Evolutionary conservation across 2,329 filamentous ascomycete species (phyloP), one percentile per base, ranked within the genome.

Genomic region (Pseudogymnoascus sp.): DNA sequence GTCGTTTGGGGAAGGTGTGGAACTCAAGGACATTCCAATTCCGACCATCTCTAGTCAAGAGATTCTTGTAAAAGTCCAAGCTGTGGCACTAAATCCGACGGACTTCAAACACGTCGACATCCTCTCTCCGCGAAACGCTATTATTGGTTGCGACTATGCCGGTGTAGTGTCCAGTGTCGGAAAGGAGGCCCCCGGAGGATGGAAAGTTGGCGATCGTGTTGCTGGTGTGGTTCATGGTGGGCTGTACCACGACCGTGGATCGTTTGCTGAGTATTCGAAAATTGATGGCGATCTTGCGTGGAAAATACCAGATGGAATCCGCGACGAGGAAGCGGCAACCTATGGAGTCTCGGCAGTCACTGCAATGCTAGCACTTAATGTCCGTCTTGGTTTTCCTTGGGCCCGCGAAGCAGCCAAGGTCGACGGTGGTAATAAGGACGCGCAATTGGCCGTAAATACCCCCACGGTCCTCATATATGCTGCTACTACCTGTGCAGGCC

Each of bases 401-500:
- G 34, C 34, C 34, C 34, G 11, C 34, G 34, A 36, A 36, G 34
- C 11, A 75, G 28, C 71, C 75, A 11, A 36, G 34, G 34, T 36
- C 3, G 34, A 36, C 10, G 34, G 34, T 12, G 34, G 34, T 36
- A 36, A 36, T 36, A 36, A 36, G 34, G 34, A 36, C 34, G 16
- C 42, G 16, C 42, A 25, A 46, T 25, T 23, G 23, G 4, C 16
- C 34, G 34, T 36, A 5, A 36, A 36, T 12, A 5, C 18, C 18
- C 18, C 18, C 42, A 28, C 77, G 0, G 67, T 83, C n/a, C 69
- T 83, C 10, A 78, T 83, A 62, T 82, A 82, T 65, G 81, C 79
- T 56, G 81, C 76, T 6, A 79, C 76, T 38, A 81, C 79, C 1
- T 80, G 80, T 16, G 82, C 80, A 0, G 81, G 81, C 1, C 74